Evolutionary conservation across 192 early-diverging fungal species (phyloP).

Genomic region (Linderina pennispora): DNA sequence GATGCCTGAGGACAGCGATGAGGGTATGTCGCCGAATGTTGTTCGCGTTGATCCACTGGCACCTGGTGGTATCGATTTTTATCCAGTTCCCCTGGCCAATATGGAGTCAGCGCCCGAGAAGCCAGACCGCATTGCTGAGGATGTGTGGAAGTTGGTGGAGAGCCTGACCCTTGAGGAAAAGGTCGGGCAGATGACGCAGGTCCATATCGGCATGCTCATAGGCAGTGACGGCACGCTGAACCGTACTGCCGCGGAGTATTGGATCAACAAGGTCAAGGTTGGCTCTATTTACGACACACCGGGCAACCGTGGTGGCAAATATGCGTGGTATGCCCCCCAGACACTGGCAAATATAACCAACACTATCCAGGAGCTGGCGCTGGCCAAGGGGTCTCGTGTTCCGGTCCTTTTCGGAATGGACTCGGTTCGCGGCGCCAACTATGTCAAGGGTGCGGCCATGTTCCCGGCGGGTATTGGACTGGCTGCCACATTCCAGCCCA

Average conservation of each 20-base stretch:
- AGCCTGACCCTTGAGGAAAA: constrained; percentile 49
- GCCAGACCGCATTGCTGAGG: constrained; percentile 29
- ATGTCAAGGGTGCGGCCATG: constrained; percentile 49
- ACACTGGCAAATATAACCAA: constrained; percentile 45
- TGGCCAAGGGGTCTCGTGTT: constrained; percentile 42
- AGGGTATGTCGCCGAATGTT: background rate
- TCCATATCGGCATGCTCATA: constrained; percentile 49
- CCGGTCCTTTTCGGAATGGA: constrained; percentile 58
- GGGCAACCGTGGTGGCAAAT: constrained; percentile 39
- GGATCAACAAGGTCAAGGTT: constrained; percentile 44
- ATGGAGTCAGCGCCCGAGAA: constrained; percentile 3
- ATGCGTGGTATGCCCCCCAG: constrained; percentile 40
- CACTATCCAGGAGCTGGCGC: constrained; percentile 46
- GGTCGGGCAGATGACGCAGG: constrained; percentile 63
- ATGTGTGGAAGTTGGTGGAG: constrained; percentile 44
- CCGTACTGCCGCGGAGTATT: constrained; percentile 43
- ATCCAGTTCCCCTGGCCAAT: constrained; percentile 1
- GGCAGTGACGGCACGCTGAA: constrained; percentile 45
- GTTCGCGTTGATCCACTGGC: constrained; percentile 13
- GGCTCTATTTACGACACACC: constrained; percentile 54
- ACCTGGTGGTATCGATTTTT: constrained; percentile 10
- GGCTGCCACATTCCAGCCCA: constrained; percentile 53
- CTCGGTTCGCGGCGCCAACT: constrained; percentile 51
- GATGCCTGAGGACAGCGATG: background rate
- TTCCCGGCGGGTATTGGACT: constrained; percentile 52